Percentiles rank a stretch among this genome's conserved stretches.
These are phyloP conservation scores for Liquidambar formosana DNA, from an alignment of 164 flowering plant genomes.

Conservation along the genomic window DNA sequence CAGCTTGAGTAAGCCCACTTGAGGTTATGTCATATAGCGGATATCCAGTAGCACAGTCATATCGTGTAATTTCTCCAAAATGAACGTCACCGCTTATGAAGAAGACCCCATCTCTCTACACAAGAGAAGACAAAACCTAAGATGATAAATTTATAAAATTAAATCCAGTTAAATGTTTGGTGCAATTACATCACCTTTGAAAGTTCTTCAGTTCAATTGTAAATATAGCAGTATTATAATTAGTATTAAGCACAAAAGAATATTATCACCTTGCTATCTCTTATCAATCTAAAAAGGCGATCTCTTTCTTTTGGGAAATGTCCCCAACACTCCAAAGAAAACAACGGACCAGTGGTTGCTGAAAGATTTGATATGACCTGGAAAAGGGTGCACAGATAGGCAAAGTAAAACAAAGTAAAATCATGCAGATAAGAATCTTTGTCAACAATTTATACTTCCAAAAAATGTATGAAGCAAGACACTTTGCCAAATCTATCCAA, in stretches of 20 bases:
- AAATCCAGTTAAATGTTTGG: too few species aligned
- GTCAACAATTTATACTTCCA: too few species aligned
- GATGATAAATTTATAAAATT: too few species aligned
- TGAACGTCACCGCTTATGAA: slow-evolving; percentile 90
- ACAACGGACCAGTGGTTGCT: slow-evolving; percentile 61
- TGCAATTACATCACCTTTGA: too few species aligned
- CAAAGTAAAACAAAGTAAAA: not conserved
- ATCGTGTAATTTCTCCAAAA: slow-evolving; percentile 71
- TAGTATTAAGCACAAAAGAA: not conserved
- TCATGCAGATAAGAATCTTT: not conserved
- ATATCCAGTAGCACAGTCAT: slow-evolving; percentile 66
- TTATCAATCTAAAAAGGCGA: slow-evolving; percentile 52
- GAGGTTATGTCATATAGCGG: slow-evolving; percentile 73
- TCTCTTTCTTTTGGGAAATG: slow-evolving; percentile 73
- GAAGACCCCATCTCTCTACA: slow-evolving; percentile 67
- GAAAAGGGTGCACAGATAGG: not conserved
- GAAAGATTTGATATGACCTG: slow-evolving; percentile 79
- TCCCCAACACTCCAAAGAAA: slow-evolving; percentile 71
- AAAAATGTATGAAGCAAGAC: too few species aligned
- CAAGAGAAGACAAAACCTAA: slow-evolving; percentile 1
- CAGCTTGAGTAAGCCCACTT: slow-evolving; percentile 79
- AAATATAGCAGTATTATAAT: not conserved
- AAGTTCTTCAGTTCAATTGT: not conserved
- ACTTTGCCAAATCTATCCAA: too few species aligned
- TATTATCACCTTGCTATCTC: slow-evolving; percentile 52